phyloP scores from a whole-genome alignment of 1,284 basidiomycete species.

The Tremellales sp. region DNA sequence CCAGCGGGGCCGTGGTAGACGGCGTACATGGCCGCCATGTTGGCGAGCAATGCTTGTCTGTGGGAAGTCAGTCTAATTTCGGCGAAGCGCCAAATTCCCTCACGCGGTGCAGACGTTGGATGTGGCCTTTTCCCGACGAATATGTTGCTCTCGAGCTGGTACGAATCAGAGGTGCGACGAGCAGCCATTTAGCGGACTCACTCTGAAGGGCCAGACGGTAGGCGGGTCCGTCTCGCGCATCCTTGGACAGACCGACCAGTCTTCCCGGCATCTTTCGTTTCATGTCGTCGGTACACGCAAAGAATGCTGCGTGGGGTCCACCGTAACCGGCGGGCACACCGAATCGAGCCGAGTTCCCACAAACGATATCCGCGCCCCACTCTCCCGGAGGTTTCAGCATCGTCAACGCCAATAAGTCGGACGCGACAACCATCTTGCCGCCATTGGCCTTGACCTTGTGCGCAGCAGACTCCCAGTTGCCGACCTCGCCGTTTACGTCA shows the following conservation, averaged over 20 bases:
- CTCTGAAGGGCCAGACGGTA: slow-evolving; percentile 93
- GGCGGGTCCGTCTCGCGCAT: slow-evolving; percentile 76
- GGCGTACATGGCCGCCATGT: slow-evolving; percentile 97
- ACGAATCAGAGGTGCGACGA: slow-evolving; percentile 7
- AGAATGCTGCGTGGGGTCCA: slow-evolving; percentile 92
- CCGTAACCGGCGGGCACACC: slow-evolving; percentile 89
- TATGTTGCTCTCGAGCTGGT: slow-evolving; percentile 89
- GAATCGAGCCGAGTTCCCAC: slow-evolving; percentile 93
- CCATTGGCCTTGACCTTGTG: slow-evolving; percentile 68
- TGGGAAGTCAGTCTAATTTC: not conserved
- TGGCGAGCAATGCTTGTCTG: slow-evolving; percentile 87
- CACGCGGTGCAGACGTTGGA: slow-evolving; percentile 81
- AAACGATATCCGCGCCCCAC: slow-evolving; percentile 95
- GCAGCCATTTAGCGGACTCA: slow-evolving; percentile 50
- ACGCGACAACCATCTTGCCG: slow-evolving; percentile 78
- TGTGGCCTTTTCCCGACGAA: slow-evolving; percentile 90
- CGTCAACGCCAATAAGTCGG: slow-evolving; percentile 88
- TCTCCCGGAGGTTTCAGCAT: slow-evolving; percentile 94
- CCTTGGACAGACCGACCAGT: slow-evolving; percentile 85
- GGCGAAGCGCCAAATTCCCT: slow-evolving; percentile 5
- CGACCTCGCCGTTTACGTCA: slow-evolving; percentile 80
- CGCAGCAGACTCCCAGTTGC: slow-evolving; percentile 69
- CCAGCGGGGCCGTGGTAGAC: slow-evolving; percentile 93
- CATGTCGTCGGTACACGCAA: slow-evolving; percentile 84
- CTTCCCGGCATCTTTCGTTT: slow-evolving; percentile 98